phyloP scores from a whole-genome alignment of 805 yeast species.

The Sugiyamaella chiloensis region DNA sequence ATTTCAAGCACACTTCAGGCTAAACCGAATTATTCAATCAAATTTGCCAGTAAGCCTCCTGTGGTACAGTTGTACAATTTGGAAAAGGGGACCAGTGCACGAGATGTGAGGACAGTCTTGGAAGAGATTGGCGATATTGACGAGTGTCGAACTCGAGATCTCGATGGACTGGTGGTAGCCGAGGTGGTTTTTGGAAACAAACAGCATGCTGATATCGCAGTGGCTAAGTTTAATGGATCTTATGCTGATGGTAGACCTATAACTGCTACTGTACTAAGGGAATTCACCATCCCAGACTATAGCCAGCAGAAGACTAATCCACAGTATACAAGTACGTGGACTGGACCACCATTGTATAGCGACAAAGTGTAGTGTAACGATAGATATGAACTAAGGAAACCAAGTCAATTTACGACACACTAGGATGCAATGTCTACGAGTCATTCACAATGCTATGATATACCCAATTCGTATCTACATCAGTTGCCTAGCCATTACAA shows the following conservation, averaged over 20 bases:
- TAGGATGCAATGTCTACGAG: too few relatives aligned
- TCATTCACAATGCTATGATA: too few relatives aligned
- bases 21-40: not conserved
- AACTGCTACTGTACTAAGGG: constrained; percentile 32
- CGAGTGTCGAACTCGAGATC: constrained; percentile 20
- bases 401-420: too few relatives aligned
- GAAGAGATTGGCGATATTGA: constrained; percentile 25
- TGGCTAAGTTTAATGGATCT: constrained; percentile 39
- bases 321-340: too few relatives aligned
- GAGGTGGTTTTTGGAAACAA: constrained; percentile 32
- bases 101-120: constrained; percentile 30
- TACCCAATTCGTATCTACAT: too few relatives aligned
- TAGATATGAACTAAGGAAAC: too few relatives aligned
- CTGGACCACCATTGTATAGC: too few relatives aligned
- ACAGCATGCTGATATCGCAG: constrained; percentile 32
- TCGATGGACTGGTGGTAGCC: constrained; percentile 22
- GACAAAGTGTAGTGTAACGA: too few relatives aligned
- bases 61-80: constrained; percentile 31
- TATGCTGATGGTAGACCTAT: constrained; percentile 48
- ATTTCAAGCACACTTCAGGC: not conserved
- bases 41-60: constrained; percentile 24
- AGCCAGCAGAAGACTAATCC: too few relatives aligned
- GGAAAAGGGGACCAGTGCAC: constrained; percentile 33
- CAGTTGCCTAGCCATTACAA: too few relatives aligned
- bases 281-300: constrained; percentile 19